Base-by-base conservation (phyloP, 1,284 basidiomycete species). In the Moniliophthora roreri region DNA sequence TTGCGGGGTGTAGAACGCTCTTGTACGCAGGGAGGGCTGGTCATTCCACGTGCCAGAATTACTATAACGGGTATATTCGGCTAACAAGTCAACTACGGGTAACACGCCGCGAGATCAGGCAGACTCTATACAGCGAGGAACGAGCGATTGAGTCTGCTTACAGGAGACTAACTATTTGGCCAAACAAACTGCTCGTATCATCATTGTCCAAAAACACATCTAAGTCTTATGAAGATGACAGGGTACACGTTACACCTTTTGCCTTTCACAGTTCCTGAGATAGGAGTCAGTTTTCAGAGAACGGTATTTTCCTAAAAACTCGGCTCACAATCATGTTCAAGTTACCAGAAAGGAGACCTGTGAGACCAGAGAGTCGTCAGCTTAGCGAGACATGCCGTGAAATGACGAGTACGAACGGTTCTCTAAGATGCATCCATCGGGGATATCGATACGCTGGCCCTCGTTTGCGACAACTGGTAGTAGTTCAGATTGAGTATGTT, bases 371-470 rank as follows among this genome's bases (percentile, higher is more conserved):
- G 6, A 32, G 26, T 42, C 26, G 42, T 34, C 11, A 16, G 24
- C 7, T 23, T 32, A n/a, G 18, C 18, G 18, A 51, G 35, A 15
- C 8, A 24, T 23, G 26, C 1, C 28, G 26, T 18, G 35, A 20
- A 46, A 3, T 10, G 46, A 38, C 26, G 34, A 20, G 47, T 21
- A 73, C 81, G 57, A 53, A 84, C 86, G 90, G 80, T 97, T 97
- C 76, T 98, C 96, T 57, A 98, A 79, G 62, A 95, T 84, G 62
- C 93, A 93, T 4, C 95, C 95, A 68, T 98, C 96, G 39, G 96
- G 95, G 58, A 98, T 93, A 70, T 95, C 89, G 62, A 99, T 98
- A 64, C 90, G 84, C 73, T 93, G 91, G 41, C 95, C 95, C 71
- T 98, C 94, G 66, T 93, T 95, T 47, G 93, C 92, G 48, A 76